phyloP scores from a whole-genome alignment of 306 rosid species.

The Vigna mungo region DNA sequence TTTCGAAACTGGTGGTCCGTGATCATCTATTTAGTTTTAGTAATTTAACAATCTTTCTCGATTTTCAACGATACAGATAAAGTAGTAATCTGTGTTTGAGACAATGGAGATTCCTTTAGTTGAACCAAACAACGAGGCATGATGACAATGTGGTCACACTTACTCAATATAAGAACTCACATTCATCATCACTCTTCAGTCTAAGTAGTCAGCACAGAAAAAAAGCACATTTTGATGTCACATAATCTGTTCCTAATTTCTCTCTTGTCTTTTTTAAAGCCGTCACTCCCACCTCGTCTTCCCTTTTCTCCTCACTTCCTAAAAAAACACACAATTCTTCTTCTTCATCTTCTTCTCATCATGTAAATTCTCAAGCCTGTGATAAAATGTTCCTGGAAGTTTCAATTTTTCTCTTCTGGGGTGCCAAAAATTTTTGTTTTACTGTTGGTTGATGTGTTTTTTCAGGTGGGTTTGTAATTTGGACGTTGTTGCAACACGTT shows the following conservation, averaged over 20 bases:
- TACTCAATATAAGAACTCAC: neutral
- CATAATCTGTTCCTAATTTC: conserved; percentile 47
- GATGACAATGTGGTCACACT: conserved; percentile 20
- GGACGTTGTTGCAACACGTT: conserved; percentile 20
- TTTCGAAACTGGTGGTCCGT: conserved; percentile 2
- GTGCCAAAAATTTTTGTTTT: conserved; percentile 30
- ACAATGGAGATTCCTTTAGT: conserved; percentile 29
- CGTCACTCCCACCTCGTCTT: neutral
- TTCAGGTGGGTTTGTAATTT: conserved; percentile 22
- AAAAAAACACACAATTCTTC: neutral
- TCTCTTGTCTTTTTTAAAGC: conserved; percentile 28
- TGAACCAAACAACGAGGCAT: neutral
- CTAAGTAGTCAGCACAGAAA: conserved; percentile 37
- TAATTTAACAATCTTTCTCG: conserved; percentile 13
- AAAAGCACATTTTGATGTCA: conserved; percentile 36
- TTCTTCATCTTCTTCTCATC: neutral
- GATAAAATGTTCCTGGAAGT: conserved; percentile 36
- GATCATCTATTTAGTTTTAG: neutral
- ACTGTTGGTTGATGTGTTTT: neutral
- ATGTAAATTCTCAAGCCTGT: conserved; percentile 1
- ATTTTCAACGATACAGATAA: neutral
- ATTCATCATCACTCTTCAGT: conserved; percentile 4
- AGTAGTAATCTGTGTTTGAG: neutral
- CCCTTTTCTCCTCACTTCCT: neutral
- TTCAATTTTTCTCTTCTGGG: conserved; percentile 41